These are phyloP conservation scores for Penicillium sclerotiorum DNA, from an alignment of 2,329 filamentous ascomycete genomes.

Conservation along the genomic window DNA sequence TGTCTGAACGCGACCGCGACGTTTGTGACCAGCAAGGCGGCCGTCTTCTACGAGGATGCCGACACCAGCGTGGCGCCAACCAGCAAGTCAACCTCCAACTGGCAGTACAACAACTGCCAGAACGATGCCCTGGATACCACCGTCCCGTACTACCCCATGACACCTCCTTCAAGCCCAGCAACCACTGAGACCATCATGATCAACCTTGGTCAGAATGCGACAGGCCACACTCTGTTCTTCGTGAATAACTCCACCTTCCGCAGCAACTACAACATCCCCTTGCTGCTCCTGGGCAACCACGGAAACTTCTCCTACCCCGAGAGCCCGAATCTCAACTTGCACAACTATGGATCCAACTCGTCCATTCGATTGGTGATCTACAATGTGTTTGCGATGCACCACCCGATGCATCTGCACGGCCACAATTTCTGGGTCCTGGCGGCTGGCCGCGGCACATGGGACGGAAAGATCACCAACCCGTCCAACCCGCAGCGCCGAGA, in stretches of 20 bases:
- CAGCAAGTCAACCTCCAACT: neutral
- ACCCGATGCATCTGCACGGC: neutral
- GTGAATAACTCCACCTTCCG: neutral
- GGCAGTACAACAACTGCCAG: neutral
- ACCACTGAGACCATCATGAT: neutral
- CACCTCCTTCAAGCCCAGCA: neutral
- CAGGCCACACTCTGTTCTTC: neutral
- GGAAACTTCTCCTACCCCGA: neutral
- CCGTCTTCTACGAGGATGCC: neutral
- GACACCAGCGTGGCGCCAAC: neutral
- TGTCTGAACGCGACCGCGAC: neutral
- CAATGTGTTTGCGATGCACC: neutral
- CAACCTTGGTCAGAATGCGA: neutral
- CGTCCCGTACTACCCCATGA: neutral
- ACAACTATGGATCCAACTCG: neutral
- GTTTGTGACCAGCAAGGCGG: neutral
- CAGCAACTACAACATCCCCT: neutral
- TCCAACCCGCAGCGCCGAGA: neutral
- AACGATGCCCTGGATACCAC: neutral
- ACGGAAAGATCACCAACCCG: neutral
- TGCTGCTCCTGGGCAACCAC: neutral
- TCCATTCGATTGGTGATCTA: neutral
- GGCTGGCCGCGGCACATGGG: neutral
- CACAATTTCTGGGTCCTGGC: neutral
- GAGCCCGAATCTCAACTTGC: neutral